These are phyloP conservation scores for Claviceps sp. DNA, from an alignment of 2,329 filamentous ascomycete species.

Conservation along the genomic window DNA sequence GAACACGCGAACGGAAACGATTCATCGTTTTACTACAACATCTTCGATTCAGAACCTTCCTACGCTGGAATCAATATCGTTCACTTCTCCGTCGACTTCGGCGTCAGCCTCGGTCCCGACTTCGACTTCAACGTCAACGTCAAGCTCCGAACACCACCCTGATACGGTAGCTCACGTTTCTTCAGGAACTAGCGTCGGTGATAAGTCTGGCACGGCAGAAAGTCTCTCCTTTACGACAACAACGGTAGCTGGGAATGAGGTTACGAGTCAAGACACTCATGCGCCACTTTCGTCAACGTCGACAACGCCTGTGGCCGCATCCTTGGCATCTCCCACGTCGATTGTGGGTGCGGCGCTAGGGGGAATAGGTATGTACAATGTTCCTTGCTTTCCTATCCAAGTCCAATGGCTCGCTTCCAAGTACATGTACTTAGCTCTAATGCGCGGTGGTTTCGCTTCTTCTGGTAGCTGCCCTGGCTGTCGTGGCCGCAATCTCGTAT, in stretches of 20 bases:
- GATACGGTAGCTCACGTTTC: not conserved
- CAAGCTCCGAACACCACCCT: not conserved
- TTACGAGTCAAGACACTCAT: not conserved
- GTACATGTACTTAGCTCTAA: not conserved
- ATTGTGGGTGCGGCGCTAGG: constrained; percentile 7
- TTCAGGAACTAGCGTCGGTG: not conserved
- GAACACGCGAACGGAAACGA: constrained; percentile 9
- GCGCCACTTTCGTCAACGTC: not conserved
- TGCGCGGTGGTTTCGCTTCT: not conserved
- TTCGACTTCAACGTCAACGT: not conserved
- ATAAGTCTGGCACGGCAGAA: not conserved
- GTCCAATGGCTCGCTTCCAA: not conserved
- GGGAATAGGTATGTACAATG: constrained; percentile 7
- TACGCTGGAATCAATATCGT: not conserved
- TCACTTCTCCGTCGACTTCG: not conserved
- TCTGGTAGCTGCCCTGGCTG: not conserved
- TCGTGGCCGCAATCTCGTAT: constrained; percentile 1
- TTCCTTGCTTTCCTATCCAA: not conserved
- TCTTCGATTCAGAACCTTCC: not conserved
- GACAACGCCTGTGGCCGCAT: not conserved
- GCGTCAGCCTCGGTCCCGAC: not conserved
- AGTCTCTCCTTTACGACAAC: not conserved
- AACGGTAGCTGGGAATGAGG: not conserved
- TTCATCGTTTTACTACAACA: constrained; percentile 8
- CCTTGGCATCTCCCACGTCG: not conserved